These are phyloP conservation scores for Litsea cubeba DNA, from an alignment of 164 flowering plant genomes.

Conservation along the genomic window DNA sequence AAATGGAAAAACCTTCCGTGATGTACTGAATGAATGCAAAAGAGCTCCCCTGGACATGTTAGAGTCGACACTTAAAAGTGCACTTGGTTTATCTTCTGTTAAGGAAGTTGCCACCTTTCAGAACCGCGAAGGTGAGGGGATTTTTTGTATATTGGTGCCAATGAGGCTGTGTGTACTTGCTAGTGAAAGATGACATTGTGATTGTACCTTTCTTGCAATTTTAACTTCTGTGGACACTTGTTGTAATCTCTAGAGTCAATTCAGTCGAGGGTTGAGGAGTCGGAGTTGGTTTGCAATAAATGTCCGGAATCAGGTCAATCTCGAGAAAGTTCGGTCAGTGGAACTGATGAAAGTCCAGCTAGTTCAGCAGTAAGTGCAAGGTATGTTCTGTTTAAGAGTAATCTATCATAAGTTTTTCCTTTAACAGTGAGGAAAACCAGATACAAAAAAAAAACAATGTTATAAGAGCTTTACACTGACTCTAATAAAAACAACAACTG, in stretches of 20 bases:
- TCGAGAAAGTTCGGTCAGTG: conserved; percentile 11
- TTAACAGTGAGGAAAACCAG: too few relatives aligned
- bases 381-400: conserved; percentile 35
- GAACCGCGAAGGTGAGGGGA: conserved; percentile 46
- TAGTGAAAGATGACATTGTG: neutral
- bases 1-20: conserved; percentile 64
- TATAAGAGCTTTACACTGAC: too few relatives aligned
- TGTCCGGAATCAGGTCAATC: conserved; percentile 33
- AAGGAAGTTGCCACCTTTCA: conserved; percentile 27
- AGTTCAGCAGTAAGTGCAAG: conserved; percentile 6
- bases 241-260: neutral
- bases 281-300: conserved; percentile 29
- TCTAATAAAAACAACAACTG: too few relatives aligned
- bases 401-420: neutral
- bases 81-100: conserved; percentile 26
- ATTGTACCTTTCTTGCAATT: neutral
- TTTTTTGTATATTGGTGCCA: neutral
- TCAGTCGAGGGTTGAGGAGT: neutral
- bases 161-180: neutral
- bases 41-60: conserved; percentile 33
- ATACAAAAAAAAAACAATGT: too few relatives aligned
- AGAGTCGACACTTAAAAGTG: conserved; percentile 37
- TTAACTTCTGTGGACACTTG: neutral
- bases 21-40: conserved; percentile 56
- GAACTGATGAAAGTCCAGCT: neutral